A percentile compares a stretch with the other conserved stretches of the same genome.
Conservation (phyloP, 1,284 basidiomycete genomes). For the Peniophora sp. region DNA sequence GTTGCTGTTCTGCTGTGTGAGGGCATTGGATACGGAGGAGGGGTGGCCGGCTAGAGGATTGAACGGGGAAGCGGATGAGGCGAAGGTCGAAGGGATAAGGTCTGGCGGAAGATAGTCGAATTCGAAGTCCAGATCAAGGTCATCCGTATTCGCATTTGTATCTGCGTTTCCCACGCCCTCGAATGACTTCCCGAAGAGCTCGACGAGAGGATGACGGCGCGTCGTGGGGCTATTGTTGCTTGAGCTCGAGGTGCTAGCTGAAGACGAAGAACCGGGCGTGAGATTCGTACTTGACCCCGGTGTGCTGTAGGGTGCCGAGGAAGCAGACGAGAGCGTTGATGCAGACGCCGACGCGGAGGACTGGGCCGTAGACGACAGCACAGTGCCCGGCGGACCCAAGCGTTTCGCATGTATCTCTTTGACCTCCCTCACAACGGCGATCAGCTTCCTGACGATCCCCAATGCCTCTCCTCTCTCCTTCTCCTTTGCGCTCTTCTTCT, state of each 20-base stretch:
- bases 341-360: not conserved
- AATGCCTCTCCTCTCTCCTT: slow-evolving; percentile 18
- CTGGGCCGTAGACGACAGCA: slow-evolving; percentile 1
- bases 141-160: slow-evolving; percentile 50
- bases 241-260: too few relatives aligned
- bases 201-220: not conserved
- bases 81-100: too few relatives aligned
- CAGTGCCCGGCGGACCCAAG: slow-evolving; percentile 3
- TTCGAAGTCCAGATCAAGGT: slow-evolving; percentile 67
- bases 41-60: too few relatives aligned
- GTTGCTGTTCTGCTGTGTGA: too few relatives aligned
- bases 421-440: slow-evolving; percentile 75
- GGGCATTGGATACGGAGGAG: too few relatives aligned
- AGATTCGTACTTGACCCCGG: not conserved
- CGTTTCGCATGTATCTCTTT: slow-evolving; percentile 50
- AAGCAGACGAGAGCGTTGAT: slow-evolving; percentile 1
- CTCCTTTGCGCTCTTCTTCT: not conserved
- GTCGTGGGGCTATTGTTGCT: not conserved
- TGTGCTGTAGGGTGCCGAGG: not conserved
- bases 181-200: not conserved
- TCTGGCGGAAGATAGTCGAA: too few relatives aligned
- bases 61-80: too few relatives aligned
- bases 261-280: too few relatives aligned
- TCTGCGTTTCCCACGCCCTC: slow-evolving; percentile 22
- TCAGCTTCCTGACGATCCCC: slow-evolving; percentile 73